Evolutionary conservation across 2,329 filamentous ascomycete genomes (phyloP).

Genomic region (Colletotrichum gloeosporioides): DNA sequence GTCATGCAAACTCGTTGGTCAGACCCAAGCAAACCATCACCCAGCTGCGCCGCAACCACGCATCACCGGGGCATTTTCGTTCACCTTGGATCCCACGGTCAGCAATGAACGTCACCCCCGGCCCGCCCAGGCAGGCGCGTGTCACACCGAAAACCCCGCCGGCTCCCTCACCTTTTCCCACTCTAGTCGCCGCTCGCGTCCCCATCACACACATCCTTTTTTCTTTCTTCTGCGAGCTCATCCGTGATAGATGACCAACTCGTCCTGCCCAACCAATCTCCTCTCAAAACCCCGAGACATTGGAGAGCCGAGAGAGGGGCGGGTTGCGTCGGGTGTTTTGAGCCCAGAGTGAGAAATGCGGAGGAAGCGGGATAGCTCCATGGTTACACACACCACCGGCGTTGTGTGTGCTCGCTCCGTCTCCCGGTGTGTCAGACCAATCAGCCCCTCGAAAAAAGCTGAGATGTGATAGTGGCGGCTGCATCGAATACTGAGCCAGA

Average conservation of each 20-base stretch:
- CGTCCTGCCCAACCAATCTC: not conserved
- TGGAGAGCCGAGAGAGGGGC: not conserved
- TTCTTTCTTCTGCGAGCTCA: not conserved
- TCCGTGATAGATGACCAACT: not conserved
- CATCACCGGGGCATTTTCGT: not conserved
- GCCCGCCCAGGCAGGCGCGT: not conserved
- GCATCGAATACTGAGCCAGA: not conserved
- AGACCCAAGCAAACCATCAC: not conserved
- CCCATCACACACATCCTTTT: not conserved
- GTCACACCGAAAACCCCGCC: not conserved
- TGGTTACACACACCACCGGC: not conserved
- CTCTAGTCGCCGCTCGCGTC: not conserved
- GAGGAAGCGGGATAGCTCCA: not conserved
- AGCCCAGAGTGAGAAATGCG: not conserved
- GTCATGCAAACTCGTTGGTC: not conserved
- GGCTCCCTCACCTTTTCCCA: not conserved
- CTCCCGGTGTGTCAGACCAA: conserved; percentile 10
- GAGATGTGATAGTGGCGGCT: not conserved
- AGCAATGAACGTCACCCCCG: not conserved
- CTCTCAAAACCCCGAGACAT: not conserved
- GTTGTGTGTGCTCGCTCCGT: not conserved
- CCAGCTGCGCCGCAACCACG: not conserved
- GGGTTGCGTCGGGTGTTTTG: conserved; percentile 16
- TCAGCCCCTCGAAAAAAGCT: not conserved
- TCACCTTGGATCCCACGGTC: not conserved